Percentiles rank a stretch among this genome's conserved stretches.
phyloP scores from a whole-genome alignment of 768 basidiomycete species.

The Sporobolomyces pararoseus region DNA sequence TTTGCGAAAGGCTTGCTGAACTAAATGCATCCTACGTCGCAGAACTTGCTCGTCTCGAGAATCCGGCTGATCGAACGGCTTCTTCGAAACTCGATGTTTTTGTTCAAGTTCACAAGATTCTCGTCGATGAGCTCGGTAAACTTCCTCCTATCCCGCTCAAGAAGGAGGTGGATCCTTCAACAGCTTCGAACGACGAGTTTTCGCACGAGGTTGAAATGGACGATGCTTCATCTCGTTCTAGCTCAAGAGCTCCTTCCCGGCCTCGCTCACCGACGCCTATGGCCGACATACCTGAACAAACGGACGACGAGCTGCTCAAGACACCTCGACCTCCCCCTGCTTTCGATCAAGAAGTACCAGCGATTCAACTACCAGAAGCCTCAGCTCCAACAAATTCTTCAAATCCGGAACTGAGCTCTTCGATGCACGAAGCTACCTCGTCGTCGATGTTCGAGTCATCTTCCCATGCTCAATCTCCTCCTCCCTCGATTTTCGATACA shows the following conservation, averaged over 20 bases:
- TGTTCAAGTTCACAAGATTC: slow-evolving; percentile 75
- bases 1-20: not conserved
- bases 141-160: slow-evolving; percentile 45
- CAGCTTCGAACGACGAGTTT: not conserved
- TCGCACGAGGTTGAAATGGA: slow-evolving; percentile 41
- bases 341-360: slow-evolving; percentile 25
- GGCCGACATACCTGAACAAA: not conserved
- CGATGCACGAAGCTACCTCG: slow-evolving; percentile 26
- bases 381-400: not conserved
- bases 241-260: slow-evolving; percentile 28
- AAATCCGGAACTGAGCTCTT: slow-evolving; percentile 10
- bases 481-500: slow-evolving; percentile 34
- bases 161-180: slow-evolving; percentile 22
- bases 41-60: slow-evolving; percentile 60
- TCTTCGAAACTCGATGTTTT: slow-evolving; percentile 74
- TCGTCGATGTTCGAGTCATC: slow-evolving; percentile 17
- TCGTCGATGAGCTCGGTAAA: slow-evolving; percentile 55
- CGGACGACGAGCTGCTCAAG: slow-evolving; percentile 29
- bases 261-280: slow-evolving; percentile 10
- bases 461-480: not conserved
- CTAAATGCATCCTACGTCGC: not conserved
- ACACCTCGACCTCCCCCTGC: slow-evolving; percentile 21
- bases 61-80: slow-evolving; percentile 58
- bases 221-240: slow-evolving; percentile 40
- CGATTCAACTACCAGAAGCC: slow-evolving; percentile 36